Evolutionary conservation across 1,284 basidiomycete genomes (phyloP), one percentile per base, ranked within the genome.

Genomic region (Lignosus rhinocerotis): DNA sequence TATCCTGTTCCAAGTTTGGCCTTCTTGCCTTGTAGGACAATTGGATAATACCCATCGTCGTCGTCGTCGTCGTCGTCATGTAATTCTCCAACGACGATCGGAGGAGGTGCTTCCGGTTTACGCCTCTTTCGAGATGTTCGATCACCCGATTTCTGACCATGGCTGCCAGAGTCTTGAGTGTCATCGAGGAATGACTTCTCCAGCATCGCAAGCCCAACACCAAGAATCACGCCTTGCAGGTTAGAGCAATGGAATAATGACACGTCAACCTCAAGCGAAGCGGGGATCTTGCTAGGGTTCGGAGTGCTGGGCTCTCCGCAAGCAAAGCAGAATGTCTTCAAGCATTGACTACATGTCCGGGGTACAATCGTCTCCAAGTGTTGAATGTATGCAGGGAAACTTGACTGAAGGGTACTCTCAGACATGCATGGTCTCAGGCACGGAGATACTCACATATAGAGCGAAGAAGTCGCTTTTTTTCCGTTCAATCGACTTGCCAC

Each of bases 221-320:
- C 94, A 14, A 96, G 78, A 59, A 95, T 86, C 11, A 90, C 85
- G 41, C 93, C 93, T 75, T 96, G 94, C 30, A 95, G 70, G 67
- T 92, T 90, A 3, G 91, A 81, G 71, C 94, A 96, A 73, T 96
- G 94, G 70, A 95, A 92, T 44, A 96, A 75, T 5, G 80, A 78
- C 58, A 85, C 80, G 44, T 83, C 78, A 50, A 77, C 75, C 39
- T 74, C 73, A 34, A 61, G 52, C 12, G 57, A 54, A 1, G 50
- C 57, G 17, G 55, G 50, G 6, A 64, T 55, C 49, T 61, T 64
- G 34, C 21, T 52, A 43, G 51, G 61, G 21, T 21, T 61, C 32
- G 77, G 72, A 49, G 78, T 80, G 33, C 82, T 75, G 12, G 84
- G 76, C 72, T 95, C 93, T 30, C 92, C 91, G 66, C 94, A 96